Base-by-base conservation (phyloP, 176 grass and related monocot genomes). In the Bolboschoenus planiculmis region DNA sequence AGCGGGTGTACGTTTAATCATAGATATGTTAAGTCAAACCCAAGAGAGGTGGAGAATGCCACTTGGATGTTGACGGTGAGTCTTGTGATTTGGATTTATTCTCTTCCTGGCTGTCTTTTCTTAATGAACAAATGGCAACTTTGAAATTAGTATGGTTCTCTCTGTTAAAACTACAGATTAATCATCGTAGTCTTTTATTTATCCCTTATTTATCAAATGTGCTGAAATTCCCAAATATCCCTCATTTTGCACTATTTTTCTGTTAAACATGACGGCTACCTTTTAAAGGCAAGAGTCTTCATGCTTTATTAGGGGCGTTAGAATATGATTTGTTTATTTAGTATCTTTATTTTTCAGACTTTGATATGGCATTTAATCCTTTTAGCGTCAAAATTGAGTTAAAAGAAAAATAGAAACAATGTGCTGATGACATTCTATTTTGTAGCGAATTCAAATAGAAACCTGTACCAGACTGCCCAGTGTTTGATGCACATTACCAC, bases 1-100 rank as follows among this genome's bases (percentile, higher is more conserved):
- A 89, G 89, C 1, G 91, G 94, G 3, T 97, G 94, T 90, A 94
- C 94, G 0, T 97, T 94, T 90, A 97, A 94, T 87, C 92, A 97
- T 84, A 86, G 94, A 87, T 97, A 97, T 21, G 92, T 97, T 60
- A 97, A 94, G 64, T 89, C 90, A 0, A 94, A 97, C 68, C 88
- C 88, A 2, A 78, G 87, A 15, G 92, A 94, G 83, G 91, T 94
- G 24, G 92, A 97, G 76, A 94, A 94, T 30, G 92, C 92, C 18
- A 97, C 92, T 75, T 97, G 94, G 94, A 94, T 94, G 94, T 83
- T 94, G 18, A 94, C 92, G 5, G 94, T 97, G 85, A 73, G 86
- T 72, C 57, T 3, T 86, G 15, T 40, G 2, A 39, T 81, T 76
- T 76, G 2, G 2, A 29, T 78, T 71, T 50, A 13, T 37, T 23